These are phyloP conservation scores for Daedaleopsis nitida DNA, from an alignment of 768 basidiomycete species.

Conservation along the genomic window DNA sequence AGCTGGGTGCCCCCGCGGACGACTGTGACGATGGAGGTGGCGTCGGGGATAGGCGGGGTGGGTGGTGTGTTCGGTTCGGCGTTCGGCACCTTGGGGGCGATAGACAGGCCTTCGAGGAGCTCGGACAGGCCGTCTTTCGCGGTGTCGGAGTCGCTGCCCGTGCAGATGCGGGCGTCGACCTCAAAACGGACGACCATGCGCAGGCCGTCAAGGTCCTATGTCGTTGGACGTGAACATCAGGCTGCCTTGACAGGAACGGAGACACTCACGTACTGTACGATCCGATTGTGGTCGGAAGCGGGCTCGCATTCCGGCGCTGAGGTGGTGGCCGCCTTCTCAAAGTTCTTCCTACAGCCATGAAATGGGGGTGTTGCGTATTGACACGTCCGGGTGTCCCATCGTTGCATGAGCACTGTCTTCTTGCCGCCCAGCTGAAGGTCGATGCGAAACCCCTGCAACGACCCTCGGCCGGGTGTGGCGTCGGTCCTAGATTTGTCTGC, in stretches of 20 bases:
- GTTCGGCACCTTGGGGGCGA: neutral
- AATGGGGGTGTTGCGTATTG: constrained; percentile 2
- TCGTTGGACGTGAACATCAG: neutral
- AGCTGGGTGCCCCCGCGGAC: constrained; percentile 30
- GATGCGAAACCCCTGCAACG: constrained; percentile 52
- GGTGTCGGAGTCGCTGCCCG: neutral
- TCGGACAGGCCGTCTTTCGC: constrained; percentile 1
- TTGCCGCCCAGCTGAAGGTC: constrained; percentile 63
- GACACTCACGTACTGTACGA: constrained; percentile 24
- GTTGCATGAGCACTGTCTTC: constrained; percentile 61
- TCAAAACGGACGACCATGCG: constrained; percentile 26
- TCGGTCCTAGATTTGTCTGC: neutral
- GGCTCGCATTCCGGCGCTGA: constrained; percentile 13
- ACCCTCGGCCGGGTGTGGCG: neutral
- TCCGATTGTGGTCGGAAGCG: constrained; percentile 17
- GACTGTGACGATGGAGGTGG: constrained; percentile 19
- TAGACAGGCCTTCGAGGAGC: neutral
- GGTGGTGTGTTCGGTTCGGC: neutral
- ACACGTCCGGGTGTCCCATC: constrained; percentile 49
- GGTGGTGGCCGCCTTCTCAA: constrained; percentile 38
- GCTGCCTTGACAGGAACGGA: neutral
- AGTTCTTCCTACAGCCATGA: constrained; percentile 56
- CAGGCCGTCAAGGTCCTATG: constrained; percentile 21
- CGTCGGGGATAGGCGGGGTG: neutral
- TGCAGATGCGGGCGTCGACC: constrained; percentile 24